phyloP scores from a whole-genome alignment of 2,329 filamentous ascomycete species.

The Tolypocladium ovalisporum region DNA sequence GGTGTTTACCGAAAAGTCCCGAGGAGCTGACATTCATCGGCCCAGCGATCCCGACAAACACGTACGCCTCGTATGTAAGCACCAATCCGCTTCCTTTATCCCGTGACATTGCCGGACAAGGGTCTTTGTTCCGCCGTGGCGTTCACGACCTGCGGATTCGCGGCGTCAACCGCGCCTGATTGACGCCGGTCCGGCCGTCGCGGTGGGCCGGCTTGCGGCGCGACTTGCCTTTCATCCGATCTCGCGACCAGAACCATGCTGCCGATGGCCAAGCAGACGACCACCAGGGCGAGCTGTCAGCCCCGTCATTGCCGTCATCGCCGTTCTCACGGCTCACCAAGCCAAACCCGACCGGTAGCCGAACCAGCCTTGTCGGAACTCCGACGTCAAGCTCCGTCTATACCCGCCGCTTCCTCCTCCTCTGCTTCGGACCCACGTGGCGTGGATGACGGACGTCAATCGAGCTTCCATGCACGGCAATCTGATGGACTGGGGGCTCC shows the following conservation, averaged over 20 bases:
- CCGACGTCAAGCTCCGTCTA: not conserved
- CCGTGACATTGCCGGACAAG: not conserved
- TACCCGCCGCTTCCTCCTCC: not conserved
- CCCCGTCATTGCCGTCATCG: not conserved
- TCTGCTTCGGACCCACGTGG: not conserved
- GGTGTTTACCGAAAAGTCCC: not conserved
- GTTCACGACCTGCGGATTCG: too few species aligned
- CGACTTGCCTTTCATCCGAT: not conserved
- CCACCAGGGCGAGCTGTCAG: not conserved
- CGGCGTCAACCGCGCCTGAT: not conserved
- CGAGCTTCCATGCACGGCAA: not conserved
- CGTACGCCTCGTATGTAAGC: too few species aligned
- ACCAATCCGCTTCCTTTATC: not conserved
- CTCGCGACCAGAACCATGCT: not conserved
- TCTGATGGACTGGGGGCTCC: not conserved
- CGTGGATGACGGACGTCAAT: not conserved
- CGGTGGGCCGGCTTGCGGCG: not conserved
- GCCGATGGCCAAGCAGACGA: not conserved
- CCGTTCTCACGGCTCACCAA: not conserved
- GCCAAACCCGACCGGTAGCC: not conserved
- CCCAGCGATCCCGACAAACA: not conserved
- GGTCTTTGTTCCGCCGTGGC: not conserved
- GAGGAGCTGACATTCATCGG: not conserved
- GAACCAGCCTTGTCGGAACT: conserved; percentile 1
- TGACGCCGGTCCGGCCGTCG: not conserved